Evolutionary conservation across 2,329 filamentous ascomycete genomes (phyloP).

Genomic region (Exophiala calicioides): DNA sequence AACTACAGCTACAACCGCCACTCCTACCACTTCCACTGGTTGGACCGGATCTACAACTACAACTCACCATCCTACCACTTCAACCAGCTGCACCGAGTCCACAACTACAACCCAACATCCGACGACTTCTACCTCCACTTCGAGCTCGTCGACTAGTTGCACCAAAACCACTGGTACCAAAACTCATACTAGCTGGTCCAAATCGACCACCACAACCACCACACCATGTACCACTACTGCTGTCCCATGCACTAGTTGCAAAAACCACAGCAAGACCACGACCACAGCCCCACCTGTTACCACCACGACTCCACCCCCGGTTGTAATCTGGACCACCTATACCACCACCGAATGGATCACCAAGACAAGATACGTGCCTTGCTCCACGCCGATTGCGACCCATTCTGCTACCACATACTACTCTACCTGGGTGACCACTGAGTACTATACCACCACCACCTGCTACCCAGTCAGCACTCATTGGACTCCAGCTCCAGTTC

Average conservation of each 20-base stretch:
- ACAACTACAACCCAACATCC: too few species aligned
- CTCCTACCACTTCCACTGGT: too few species aligned
- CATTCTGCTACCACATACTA: constrained; percentile 36
- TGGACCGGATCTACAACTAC: too few species aligned
- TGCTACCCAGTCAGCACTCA: constrained; percentile 33
- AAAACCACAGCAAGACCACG: too few species aligned
- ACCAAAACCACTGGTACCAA: constrained; percentile 13
- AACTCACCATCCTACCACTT: too few species aligned
- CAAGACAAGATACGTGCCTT: constrained; percentile 37
- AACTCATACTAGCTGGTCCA: neutral
- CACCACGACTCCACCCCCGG: constrained; percentile 16
- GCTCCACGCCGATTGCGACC: constrained; percentile 36
- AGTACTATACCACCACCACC: constrained; percentile 35
- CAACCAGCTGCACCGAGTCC: too few species aligned
- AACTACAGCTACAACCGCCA: too few species aligned
- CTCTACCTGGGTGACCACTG: constrained; percentile 37
- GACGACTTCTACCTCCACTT: too few species aligned
- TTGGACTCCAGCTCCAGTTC: constrained; percentile 15
- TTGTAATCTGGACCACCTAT: constrained; percentile 20
- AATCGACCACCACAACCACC: neutral
- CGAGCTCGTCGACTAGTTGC: too few species aligned
- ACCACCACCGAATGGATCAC: constrained; percentile 36
- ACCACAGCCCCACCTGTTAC: constrained; percentile 14
- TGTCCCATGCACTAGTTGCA: too few species aligned
- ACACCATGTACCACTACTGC: constrained; percentile 16